Evolutionary conservation across 306 rosid species (phyloP).

Genomic region (Glycine soja): DNA sequence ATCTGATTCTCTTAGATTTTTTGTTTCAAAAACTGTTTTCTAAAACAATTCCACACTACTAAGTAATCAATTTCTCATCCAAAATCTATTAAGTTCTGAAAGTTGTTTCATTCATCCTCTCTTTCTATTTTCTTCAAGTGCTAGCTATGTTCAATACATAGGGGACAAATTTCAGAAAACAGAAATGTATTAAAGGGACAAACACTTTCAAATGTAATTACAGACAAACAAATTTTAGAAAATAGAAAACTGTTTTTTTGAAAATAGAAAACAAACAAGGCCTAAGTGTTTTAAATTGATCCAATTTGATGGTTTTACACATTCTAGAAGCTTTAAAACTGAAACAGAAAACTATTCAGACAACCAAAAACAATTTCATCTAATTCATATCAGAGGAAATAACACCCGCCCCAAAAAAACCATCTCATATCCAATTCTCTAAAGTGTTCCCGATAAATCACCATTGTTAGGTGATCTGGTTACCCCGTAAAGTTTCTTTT

Average conservation of each 20-base stretch:
- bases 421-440: background rate
- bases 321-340: conserved; percentile 9
- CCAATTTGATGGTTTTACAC: background rate
- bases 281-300: background rate
- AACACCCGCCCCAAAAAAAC: no score
- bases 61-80: no score
- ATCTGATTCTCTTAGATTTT: background rate
- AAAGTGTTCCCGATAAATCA: background rate
- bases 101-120: no score
- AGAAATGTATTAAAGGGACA: background rate
- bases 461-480: background rate
- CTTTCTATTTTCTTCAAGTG: no score
- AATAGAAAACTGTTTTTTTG: background rate
- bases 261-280: background rate
- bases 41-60: background rate
- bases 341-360: background rate
- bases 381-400: no score
- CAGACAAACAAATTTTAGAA: background rate
- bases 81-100: no score
- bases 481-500: background rate
- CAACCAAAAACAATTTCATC: background rate
- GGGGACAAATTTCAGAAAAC: no score
- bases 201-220: background rate
- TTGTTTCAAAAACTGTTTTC: background rate
- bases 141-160: no score